These are phyloP conservation scores for Boehmeria nivea DNA, from an alignment of 306 rosid species.

Conservation along the genomic window DNA sequence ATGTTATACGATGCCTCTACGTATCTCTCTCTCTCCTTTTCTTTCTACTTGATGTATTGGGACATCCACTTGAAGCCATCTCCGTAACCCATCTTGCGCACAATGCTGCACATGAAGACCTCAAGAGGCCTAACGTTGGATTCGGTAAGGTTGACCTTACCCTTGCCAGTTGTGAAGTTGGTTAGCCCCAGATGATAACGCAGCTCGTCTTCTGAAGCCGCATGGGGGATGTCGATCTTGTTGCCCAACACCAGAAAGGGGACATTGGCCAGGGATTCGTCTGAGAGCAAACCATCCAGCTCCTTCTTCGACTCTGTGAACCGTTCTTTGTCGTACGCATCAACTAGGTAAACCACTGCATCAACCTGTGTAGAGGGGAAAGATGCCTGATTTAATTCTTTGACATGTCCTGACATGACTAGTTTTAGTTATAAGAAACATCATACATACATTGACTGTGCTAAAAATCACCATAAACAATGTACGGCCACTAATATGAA, in stretches of 20 bases:
- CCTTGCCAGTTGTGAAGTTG: conserved; percentile 56
- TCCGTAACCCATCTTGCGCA: conserved; percentile 58
- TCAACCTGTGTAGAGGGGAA: conserved; percentile 31
- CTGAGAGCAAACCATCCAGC: conserved; percentile 47
- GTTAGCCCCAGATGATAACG: conserved; percentile 40
- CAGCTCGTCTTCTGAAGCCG: conserved; percentile 52
- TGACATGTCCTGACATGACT: conserved; percentile 1
- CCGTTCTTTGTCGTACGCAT: conserved; percentile 46
- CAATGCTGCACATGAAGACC: conserved; percentile 55
- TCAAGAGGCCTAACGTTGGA: conserved; percentile 51
- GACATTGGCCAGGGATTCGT: conserved; percentile 40
- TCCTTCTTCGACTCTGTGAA: conserved; percentile 46
- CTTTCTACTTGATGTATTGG: conserved; percentile 42
- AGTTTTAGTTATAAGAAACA: no score
- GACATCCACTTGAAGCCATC: conserved; percentile 57
- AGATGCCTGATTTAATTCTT: neutral
- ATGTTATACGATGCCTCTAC: neutral
- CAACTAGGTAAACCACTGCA: conserved; percentile 51
- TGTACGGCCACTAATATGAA: no score
- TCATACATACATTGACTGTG: no score
- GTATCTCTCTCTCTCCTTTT: conserved; percentile 3
- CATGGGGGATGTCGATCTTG: conserved; percentile 51
- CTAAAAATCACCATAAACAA: no score
- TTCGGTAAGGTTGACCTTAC: conserved; percentile 40
- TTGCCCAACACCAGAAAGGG: conserved; percentile 49